Evolutionary conservation across 2,329 filamentous ascomycete genomes (phyloP), one percentile per base, ranked within the genome.

Genomic region (Hymenoscyphus infarciens): DNA sequence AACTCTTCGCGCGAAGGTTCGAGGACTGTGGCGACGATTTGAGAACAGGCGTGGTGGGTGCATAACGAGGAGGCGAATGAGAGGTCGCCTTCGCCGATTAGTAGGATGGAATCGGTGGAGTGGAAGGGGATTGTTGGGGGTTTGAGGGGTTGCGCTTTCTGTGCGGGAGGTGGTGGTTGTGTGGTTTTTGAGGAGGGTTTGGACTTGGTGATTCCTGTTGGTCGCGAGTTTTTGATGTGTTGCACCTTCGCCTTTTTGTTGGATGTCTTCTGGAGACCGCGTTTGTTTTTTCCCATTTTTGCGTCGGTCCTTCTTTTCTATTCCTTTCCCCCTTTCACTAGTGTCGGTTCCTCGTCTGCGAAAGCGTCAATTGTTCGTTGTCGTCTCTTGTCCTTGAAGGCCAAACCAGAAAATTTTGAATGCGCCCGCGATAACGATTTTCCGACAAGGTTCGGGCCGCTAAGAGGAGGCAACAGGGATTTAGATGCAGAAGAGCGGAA

Each of bases 51-150:
- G 76, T 92, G 88, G 70, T 88, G 81, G 60, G 81, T 75, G 59
- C 88, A 80, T 1, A 94, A 80, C 1, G 85, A 87, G 31, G 83
- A 82, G 13, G 90, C 84, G 74, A 92, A 94, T 74, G 88, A 92
- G 72, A 95, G 85, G 75, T 96, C 91, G 67, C 86, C 91, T 73
- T 95, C 91, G 70, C 91, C 91, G 59, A 94, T 77, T 2, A 94
- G 83, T 6, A 95, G 84, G 66, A 94, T 91, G 69, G 82, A 78
- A 68, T 92, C 85, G 69, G 83, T 77, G 45, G 83, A 77, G 27
- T 80, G 75, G 75, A 94, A 93, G 16, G 90, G 90, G 25, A 93
- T 86, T 3, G 79, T 83, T 27, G 81, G 85, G 67, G 76, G 75
- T 67, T 72, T 69, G 60, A 76, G 73, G 59, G 74, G 71, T 6